A percentile compares a stretch with the other conserved stretches of the same genome.
Conservation (phyloP, 2,329 filamentous ascomycete species). For the Chalaropsis thielavioides region DNA sequence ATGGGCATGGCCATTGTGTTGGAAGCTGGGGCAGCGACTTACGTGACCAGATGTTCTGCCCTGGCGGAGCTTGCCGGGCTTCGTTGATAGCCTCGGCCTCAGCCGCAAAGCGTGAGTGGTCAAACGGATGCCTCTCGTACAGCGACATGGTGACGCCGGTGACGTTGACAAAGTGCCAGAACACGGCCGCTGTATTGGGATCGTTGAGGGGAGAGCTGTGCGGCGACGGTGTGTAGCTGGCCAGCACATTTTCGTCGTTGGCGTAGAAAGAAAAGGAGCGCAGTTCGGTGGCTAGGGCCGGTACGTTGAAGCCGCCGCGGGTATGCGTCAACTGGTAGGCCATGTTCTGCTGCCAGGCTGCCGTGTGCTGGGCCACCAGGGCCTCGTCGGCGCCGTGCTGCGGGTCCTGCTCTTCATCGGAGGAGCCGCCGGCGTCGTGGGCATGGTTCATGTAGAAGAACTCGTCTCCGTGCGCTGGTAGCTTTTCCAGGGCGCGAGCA, state of each 20-base stretch:
- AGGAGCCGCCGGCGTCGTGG: constrained; percentile 45
- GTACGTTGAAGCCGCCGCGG: constrained; percentile 26
- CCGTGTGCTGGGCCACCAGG: constrained; percentile 23
- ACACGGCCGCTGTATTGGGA: constrained; percentile 63
- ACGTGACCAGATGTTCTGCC: constrained; percentile 53
- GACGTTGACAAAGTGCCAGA: constrained; percentile 82
- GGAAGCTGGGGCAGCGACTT: constrained; percentile 22
- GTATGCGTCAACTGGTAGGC: constrained; percentile 3
- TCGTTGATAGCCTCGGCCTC: constrained; percentile 36
- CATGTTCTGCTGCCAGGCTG: neutral
- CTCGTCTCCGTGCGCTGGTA: constrained; percentile 18
- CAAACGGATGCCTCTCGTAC: constrained; percentile 68
- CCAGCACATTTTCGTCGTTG: constrained; percentile 35
- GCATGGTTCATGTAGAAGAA: constrained; percentile 45
- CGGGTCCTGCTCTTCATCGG: constrained; percentile 45
- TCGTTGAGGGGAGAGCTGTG: constrained; percentile 58
- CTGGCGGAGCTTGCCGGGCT: constrained; percentile 34
- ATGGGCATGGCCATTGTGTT: neutral
- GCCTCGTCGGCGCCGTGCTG: constrained; percentile 22
- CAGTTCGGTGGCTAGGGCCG: constrained; percentile 28
- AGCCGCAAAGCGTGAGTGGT: constrained; percentile 45
- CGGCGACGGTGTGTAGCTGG: constrained; percentile 51
- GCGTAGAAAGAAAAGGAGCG: constrained; percentile 37
- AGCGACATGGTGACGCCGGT: constrained; percentile 76
- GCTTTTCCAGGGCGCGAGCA: neutral